Base-by-base conservation (phyloP, 495 filamentous ascomycete genomes). In the Halenospora varia region DNA sequence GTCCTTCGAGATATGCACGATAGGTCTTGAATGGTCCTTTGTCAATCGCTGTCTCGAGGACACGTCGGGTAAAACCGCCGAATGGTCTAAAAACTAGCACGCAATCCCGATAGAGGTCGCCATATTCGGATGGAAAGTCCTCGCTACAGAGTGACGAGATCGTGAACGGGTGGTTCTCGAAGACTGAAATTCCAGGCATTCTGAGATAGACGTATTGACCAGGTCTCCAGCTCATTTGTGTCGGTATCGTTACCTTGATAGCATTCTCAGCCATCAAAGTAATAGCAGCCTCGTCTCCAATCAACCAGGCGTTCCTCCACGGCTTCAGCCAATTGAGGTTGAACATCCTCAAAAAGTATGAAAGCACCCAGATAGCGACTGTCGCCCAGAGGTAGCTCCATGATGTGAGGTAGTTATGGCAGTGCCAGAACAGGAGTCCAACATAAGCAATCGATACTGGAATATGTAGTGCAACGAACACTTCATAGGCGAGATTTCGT, bases 121-220 rank as follows among this genome's bases (percentile, higher is more conserved):
- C 89, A 66, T 93, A 96, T 48, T 86, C 85, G 11, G 91, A 96
- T 9, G 90, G 90, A 56, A 95, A 94, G 65, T 96, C 91, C 44
- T 79, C 78, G 44, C 71, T 89, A 82, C 79, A 95, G 17, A 96
- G 81, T 0, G 92, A 96, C 8, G 94, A 87, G 51, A 97, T 92
- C 3, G 93, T 97, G 70, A 97, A 97, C 2, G 93, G 93, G 58
- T 97, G 93, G 62, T 93, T 97, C 64, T 96, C 88, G 62, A 96
- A 83, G 24, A 94, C 67, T 0, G 89, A 90, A 60, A 97, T 90
- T 1, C 89, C 88, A 0, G 93, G 93, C 84, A 97, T 92, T 47
- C 94, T 82, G 10, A 97, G 77, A 65, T 97, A 97, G 22, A 97
- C 88, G 60, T 93, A 96, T 70, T 97, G 93, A 17, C 93, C 94